Base-by-base conservation (phyloP, 1,139 yeast species). In the Sugiyamaella paludigena region DNA sequence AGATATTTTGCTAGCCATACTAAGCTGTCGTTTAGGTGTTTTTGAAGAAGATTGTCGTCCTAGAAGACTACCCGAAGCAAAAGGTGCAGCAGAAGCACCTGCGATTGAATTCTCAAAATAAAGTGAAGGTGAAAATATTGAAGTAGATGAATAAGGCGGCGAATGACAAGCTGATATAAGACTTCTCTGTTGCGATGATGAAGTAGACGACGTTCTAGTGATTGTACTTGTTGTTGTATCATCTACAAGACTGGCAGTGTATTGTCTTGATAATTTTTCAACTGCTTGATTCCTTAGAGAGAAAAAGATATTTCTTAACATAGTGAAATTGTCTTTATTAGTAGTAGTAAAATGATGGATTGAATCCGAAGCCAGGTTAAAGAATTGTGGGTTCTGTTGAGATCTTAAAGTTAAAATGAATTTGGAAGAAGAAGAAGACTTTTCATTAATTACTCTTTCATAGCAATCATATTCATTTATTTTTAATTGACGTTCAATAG, bases 261-360 rank as follows among this genome's bases (percentile, higher is more conserved):
- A 42, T 15, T 28, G 30, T 5, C 40, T 34, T 4, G 53, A 39
- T 27, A 39, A 29, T 33, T 48, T 53, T 43, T 53, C 60, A 16
- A 48, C 51, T 1, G 54, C 47, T 36, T 53, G 56, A 16, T 62
- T 49, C 28, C 69, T 56, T 15, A 65, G 51, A 7, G 69, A 59
- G 50, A 52, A 64, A 13, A 64, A 47, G 16, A 65, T 61, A 43
- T 65, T 66, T 30, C 67, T 52, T 39, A 66, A 52, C 37, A 52
- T 44, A 32, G 60, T 60, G 49, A 57, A 62, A 39, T 59, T 62
- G 39, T 56, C 50, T 12, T 55, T 58, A 42, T 60, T 55, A 47
- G 58, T 62, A 2, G 66, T 56, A 19, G 65, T 55, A 13, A 66
- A 40, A 36, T 55, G 58, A 28, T 62, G 57, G 13, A 60, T 40